phyloP scores from a whole-genome alignment of 306 rosid genomes.

The Bauhinia variegata region DNA sequence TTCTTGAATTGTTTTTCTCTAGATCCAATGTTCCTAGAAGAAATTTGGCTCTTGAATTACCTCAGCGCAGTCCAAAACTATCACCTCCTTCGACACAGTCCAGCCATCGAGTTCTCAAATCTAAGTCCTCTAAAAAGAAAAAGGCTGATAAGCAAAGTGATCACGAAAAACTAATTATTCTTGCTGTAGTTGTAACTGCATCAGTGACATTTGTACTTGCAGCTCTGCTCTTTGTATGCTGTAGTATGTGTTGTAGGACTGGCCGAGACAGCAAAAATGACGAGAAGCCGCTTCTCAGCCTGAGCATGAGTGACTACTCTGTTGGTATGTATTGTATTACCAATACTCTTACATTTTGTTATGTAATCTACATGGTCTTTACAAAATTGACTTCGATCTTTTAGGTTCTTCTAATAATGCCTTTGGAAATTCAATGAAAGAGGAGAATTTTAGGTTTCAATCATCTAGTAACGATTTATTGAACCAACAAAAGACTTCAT shows the following conservation, averaged over 20 bases:
- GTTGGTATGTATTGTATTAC: conserved; percentile 49
- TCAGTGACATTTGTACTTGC: conserved; percentile 60
- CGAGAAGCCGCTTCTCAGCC: conserved; percentile 85
- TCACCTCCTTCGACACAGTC: conserved; percentile 41
- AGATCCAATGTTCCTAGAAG: conserved; percentile 57
- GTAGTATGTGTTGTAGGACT: conserved; percentile 44
- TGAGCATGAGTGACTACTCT: conserved; percentile 71
- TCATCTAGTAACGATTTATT: conserved; percentile 42
- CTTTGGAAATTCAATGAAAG: conserved; percentile 51
- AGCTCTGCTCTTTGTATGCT: conserved; percentile 60
- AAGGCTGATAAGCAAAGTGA: conserved; percentile 24
- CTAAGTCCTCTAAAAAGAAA: conserved; percentile 34
- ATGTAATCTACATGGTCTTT: conserved; percentile 18
- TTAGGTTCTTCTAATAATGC: conserved; percentile 58
- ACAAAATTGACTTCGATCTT: conserved; percentile 36
- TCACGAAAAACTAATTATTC: conserved; percentile 37
- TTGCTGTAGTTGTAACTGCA: conserved; percentile 61
- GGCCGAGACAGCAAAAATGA: conserved; percentile 56
- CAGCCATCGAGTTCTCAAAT: conserved; percentile 25
- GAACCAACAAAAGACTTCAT: conserved; percentile 41
- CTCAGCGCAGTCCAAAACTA: conserved; percentile 37
- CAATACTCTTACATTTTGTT: conserved; percentile 30
- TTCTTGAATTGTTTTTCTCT: conserved; percentile 43
- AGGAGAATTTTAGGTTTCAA: conserved; percentile 52
- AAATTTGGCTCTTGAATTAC: conserved; percentile 49